Evolutionary conservation across 176 grass and related monocot genomes (phyloP).

Genomic region (Carex myosuroides): DNA sequence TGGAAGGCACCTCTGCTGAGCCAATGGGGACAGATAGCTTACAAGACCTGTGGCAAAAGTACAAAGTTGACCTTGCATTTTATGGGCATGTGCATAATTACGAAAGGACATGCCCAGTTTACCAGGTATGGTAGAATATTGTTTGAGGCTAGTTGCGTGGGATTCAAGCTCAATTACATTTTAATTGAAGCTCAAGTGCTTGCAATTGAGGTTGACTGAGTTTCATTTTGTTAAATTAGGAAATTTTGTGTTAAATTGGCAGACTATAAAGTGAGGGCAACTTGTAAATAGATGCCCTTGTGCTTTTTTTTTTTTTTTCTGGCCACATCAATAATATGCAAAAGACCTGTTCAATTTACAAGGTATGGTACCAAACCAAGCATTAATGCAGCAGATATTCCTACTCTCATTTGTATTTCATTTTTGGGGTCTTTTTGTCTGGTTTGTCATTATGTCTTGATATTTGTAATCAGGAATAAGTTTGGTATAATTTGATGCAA

Average conservation of each 20-base stretch:
- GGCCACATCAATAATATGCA: constrained; percentile 74
- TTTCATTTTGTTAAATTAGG: not conserved
- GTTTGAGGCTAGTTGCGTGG: not conserved
- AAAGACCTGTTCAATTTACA: constrained; percentile 52
- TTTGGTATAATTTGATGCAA: not conserved
- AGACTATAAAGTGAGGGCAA: not conserved
- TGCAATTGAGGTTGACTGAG: not conserved
- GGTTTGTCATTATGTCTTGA: not conserved
- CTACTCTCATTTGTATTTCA: not conserved
- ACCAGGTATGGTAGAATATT: constrained; percentile 30
- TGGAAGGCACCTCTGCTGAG: constrained; percentile 52
- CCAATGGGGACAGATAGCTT: constrained; percentile 63
- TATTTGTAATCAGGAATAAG: not conserved
- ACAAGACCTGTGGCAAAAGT: constrained; percentile 68
- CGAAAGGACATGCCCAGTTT: constrained; percentile 71
- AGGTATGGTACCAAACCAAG: constrained; percentile 21
- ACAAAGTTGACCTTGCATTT: constrained; percentile 75
- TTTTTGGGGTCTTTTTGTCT: not conserved
- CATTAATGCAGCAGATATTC: not conserved
- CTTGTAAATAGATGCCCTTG: not conserved
- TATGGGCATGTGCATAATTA: constrained; percentile 89
- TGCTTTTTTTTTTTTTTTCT: not conserved
- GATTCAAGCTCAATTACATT: not conserved
- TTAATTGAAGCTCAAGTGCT: not conserved
- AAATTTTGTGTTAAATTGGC: not conserved